Percentiles rank a stretch among this genome's conserved stretches.
Conservation (phyloP, 768 basidiomycete genomes). For the Trametes meyenii region DNA sequence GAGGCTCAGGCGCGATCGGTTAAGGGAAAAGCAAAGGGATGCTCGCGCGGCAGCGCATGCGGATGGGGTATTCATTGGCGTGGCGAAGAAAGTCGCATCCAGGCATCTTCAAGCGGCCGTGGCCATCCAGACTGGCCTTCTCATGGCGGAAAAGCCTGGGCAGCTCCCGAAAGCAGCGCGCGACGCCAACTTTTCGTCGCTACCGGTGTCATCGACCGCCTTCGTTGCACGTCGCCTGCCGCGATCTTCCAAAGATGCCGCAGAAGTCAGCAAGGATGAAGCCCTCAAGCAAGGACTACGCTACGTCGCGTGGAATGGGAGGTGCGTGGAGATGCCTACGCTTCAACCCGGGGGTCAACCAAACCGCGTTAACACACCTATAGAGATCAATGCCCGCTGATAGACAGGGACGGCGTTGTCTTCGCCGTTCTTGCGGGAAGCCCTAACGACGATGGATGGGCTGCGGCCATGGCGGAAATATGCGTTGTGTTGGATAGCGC, state of each 20-base stretch:
- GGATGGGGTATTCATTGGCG: too few relatives aligned
- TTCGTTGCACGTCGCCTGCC: background rate
- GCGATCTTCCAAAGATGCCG: background rate
- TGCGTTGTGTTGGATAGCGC: background rate
- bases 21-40: too few relatives aligned
- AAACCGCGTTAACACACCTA: background rate
- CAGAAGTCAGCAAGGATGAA: background rate
- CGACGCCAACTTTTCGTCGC: too few relatives aligned
- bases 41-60: too few relatives aligned
- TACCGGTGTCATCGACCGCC: background rate
- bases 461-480: background rate
- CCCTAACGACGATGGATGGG: background rate
- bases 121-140: too few relatives aligned
- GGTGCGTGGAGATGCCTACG: background rate
- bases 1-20: too few relatives aligned
- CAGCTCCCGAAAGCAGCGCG: too few relatives aligned
- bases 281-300: background rate
- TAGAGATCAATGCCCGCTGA: background rate
- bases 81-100: too few relatives aligned
- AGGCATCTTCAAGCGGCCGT: too few relatives aligned
- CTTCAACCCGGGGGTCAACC: too few relatives aligned
- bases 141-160: too few relatives aligned
- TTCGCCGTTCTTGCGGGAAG: background rate
- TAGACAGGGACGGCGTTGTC: background rate
- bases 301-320: background rate